phyloP scores from a whole-genome alignment of 495 filamentous ascomycete species.

The Hyaloscypha bicolor region DNA sequence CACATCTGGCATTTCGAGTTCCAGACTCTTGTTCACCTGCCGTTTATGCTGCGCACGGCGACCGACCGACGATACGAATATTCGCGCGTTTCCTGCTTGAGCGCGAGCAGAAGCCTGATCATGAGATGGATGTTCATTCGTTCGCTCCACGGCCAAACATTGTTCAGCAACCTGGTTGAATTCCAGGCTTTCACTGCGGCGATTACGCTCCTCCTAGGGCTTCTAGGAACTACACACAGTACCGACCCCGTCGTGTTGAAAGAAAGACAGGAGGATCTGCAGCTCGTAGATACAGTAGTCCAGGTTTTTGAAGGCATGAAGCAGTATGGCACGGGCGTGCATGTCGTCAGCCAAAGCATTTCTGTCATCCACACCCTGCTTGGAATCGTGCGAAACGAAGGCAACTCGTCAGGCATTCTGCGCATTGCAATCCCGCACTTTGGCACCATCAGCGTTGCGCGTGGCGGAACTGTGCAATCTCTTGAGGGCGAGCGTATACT shows the following conservation, averaged over 20 bases:
- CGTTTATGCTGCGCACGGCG: slow-evolving; percentile 47
- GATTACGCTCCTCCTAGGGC: slow-evolving; percentile 45
- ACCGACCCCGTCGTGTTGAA: background rate
- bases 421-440: slow-evolving; percentile 48
- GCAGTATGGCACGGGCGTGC: slow-evolving; percentile 39
- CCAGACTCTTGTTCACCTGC: slow-evolving; percentile 44
- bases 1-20: slow-evolving; percentile 52
- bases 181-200: slow-evolving; percentile 46
- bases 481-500: slow-evolving; percentile 2
- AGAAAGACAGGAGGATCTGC: slow-evolving; percentile 32
- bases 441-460: slow-evolving; percentile 46
- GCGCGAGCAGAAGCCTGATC: slow-evolving; percentile 42
- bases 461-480: slow-evolving; percentile 23
- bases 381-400: slow-evolving; percentile 29
- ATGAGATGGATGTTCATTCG: slow-evolving; percentile 42
- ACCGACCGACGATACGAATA: slow-evolving; percentile 48
- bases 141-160: slow-evolving; percentile 32
- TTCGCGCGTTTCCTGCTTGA: slow-evolving; percentile 46
- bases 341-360: slow-evolving; percentile 40
- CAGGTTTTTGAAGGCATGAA: slow-evolving; percentile 41
- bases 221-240: slow-evolving; percentile 31
- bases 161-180: slow-evolving; percentile 46
- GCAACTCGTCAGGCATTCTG: slow-evolving; percentile 22
- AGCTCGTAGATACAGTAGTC: slow-evolving; percentile 28
- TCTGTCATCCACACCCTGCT: slow-evolving; percentile 43